A percentile compares a stretch with the other conserved stretches of the same genome.
Conservation (phyloP, 805 yeast species). For the Metschnikowia gruessii region DNA sequence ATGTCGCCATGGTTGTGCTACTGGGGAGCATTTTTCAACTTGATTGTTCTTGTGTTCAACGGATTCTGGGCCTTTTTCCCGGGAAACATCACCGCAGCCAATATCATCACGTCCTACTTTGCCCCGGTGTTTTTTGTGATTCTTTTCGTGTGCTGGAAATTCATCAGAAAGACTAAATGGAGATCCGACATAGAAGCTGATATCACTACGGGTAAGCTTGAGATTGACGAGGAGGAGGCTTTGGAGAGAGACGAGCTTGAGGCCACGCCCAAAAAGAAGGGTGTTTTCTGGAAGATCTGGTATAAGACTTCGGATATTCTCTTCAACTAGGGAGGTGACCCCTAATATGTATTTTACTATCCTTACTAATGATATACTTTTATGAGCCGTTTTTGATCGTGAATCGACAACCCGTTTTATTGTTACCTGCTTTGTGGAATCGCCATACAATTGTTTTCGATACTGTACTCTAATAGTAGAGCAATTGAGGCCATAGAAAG, state of each 20-base stretch:
- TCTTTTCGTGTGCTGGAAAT: constrained; percentile 50
- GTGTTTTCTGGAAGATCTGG: constrained; percentile 23
- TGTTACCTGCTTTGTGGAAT: too few relatives aligned
- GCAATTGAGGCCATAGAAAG: too few relatives aligned
- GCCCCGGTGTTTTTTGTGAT: constrained; percentile 47
- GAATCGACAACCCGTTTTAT: too few relatives aligned
- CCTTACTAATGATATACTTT: too few relatives aligned
- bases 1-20: constrained; percentile 16
- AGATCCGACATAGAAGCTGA: constrained; percentile 50
- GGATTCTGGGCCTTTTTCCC: constrained; percentile 45
- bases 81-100: constrained; percentile 31
- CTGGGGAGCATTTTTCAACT: constrained; percentile 22
- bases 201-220: constrained; percentile 50
- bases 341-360: too few relatives aligned
- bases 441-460: too few relatives aligned
- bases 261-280: constrained; percentile 22
- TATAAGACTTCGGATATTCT: constrained; percentile 23
- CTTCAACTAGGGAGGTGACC: constrained; percentile 18
- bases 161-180: constrained; percentile 47
- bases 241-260: constrained; percentile 23
- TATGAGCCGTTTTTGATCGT: too few relatives aligned
- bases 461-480: too few relatives aligned
- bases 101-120: constrained; percentile 37
- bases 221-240: constrained; percentile 59
- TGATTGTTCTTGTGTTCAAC: constrained; percentile 32